Evolutionary conservation across 208 protist genomes (phyloP).

Genomic region (Spongospora subterranea): DNA sequence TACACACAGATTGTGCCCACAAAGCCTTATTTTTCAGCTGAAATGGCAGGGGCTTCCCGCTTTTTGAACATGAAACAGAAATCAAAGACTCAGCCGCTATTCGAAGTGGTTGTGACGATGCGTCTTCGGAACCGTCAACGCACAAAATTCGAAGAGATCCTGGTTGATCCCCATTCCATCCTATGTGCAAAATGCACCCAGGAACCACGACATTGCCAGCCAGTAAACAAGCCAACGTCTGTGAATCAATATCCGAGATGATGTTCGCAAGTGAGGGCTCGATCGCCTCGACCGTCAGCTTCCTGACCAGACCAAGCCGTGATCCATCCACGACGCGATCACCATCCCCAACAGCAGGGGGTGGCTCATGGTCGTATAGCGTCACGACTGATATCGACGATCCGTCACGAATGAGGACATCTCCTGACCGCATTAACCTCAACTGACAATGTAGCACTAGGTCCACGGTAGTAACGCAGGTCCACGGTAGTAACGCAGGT

Average conservation of each 20-base stretch:
- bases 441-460: too few relatives aligned
- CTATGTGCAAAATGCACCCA: neutral
- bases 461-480: too few relatives aligned
- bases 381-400: too few relatives aligned
- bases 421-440: too few relatives aligned
- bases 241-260: neutral
- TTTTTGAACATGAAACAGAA: neutral
- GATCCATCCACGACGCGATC: too few relatives aligned
- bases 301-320: neutral
- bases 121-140: neutral
- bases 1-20: neutral
- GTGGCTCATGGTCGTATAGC: too few relatives aligned
- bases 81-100: neutral
- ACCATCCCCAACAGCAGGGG: too few relatives aligned
- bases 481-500: too few relatives aligned
- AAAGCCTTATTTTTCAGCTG: neutral
- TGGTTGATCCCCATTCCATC: neutral
- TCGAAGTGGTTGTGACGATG: neutral
- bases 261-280: neutral
- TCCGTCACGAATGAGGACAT: too few relatives aligned
- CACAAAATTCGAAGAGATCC: neutral
- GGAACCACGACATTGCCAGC: neutral
- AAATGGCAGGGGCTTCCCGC: neutral
- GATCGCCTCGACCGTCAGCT: neutral
- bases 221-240: neutral